Base-by-base conservation (phyloP, 352 stramenopile genomes). In the Phytophthora chlamydospora region DNA sequence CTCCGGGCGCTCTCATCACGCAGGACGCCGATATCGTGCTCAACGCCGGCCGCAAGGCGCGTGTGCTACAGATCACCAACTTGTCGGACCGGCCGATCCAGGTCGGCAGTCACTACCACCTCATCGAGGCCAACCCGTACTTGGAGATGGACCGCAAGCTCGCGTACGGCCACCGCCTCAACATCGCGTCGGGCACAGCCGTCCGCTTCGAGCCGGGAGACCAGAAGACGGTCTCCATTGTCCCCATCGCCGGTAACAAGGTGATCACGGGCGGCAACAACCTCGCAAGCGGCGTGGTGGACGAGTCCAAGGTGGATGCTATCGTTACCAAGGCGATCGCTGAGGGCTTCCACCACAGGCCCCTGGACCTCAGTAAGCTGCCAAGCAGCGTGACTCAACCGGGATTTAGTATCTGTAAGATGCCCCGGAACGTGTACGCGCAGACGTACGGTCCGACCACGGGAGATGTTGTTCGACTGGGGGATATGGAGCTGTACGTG, bases 141-240 rank as follows among this genome's bases (percentile, higher is more conserved):
- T 73, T 99, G n/a, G 75, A 90, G 42, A 98, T 99, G 80, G 95
- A 99, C 69, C 90, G 97, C 8, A 80, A 78, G 43, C 55, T 84
- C 8, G 83, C 93, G 6, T 97, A 98, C 67, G 96, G 96, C n/a
- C 85, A 93, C 58, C 85, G 96, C 4, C 75, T 99, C 1, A 98
- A 99, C 78, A 97, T 99, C 58, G 83, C 94, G 17, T 90, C 83
- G 2, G 95, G 95, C 8, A 94, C 91, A 8, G 90, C 92, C 12
- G 93, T 99, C 24, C 85, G 97, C 29, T 99, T 99, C 64, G 97
- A 99, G 78, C 96, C 97, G 0, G 96, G 96, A 6, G 96, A 99
- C 62, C 80, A 84, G 47, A 99, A 99, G 72, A 98, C 89, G 0
- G 89, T 99, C 17, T 96, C 91, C 2, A 85, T 98, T 19, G 90